Evolutionary conservation across 2,329 filamentous ascomycete genomes (phyloP), one percentile per base, ranked within the genome.

Genomic region (Claviceps africana): DNA sequence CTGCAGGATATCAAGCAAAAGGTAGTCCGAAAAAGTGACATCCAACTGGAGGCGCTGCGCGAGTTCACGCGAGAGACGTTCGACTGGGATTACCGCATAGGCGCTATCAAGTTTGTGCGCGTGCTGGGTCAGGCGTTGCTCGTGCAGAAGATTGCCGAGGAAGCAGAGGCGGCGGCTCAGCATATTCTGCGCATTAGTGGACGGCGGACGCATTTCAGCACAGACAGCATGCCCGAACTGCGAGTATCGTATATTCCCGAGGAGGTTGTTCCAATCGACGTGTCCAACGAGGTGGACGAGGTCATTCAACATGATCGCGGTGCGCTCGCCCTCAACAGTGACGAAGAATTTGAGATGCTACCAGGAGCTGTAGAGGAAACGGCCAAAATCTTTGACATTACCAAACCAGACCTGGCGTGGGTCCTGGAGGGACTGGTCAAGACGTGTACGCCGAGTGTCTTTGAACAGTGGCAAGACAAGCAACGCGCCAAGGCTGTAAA

Each of bases 31-130:
- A 61, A 57, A 30, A 53, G 51, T 3, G 58, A 60, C 4, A 57
- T 68, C 2, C 59, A 64, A 8, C 51, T 69, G 3, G 59, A 64
- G 4, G 81, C 78, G 0, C 67, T 98, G 37, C 78, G 91, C 37
- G 74, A 77, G 15, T 96, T 95, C 63, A 78, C 83, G 0, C 76
- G 77, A 1, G 83, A 94, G 56, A 84, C 83, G 0, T 94, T 98
- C 58, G 88, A 90, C 54, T 98, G 93, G 93, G 80, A 77, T 4
- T 85, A 82, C 59, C 78, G 82, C 30, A 76, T 77, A 49, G 91
- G 90, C 0, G 89, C 90, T 17, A 79, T 85, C 61, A 95, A 95
- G 62, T 86, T 95, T 55, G 82, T 95, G 30, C 79, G 84, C 15
- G 84, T 86, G 30, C 70, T 97, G 11, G 85, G 88, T 0, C 86